Conservation (phyloP, 345 rosid species). For the Clausena lansium region DNA sequence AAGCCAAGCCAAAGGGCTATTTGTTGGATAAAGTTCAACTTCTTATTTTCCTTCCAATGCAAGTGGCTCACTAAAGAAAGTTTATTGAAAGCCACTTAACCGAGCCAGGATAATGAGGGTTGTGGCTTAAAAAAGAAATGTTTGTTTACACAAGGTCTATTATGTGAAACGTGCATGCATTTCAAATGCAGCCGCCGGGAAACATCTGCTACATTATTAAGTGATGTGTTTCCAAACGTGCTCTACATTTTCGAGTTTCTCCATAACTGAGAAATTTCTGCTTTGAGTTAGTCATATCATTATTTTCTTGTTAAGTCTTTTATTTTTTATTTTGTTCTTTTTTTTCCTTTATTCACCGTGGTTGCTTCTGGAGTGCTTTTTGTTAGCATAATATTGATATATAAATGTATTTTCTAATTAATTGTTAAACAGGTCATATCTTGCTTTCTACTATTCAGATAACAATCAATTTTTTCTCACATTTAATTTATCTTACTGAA, state of each 20-base stretch:
- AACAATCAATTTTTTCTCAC: background rate
- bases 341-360: background rate
- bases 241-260: background rate
- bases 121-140: no score
- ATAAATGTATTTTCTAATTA: no score
- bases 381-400: background rate
- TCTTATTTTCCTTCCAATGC: no score
- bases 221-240: background rate
- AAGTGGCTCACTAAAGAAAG: no score
- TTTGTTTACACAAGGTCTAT: background rate
- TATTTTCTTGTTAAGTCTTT: background rate
- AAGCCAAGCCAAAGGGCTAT: no score
- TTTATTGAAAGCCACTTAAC: no score
- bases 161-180: background rate
- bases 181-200: background rate
- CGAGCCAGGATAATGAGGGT: no score
- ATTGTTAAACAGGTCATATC: background rate
- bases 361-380: constrained; percentile 1
- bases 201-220: background rate
- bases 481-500: background rate
- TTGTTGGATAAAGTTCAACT: no score
- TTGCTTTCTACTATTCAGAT: background rate
- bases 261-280: background rate
- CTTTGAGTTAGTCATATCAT: background rate
- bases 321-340: background rate